Evolutionary conservation across 257 asterid genomes (phyloP).

Genomic region (Penstemon eatonii): DNA sequence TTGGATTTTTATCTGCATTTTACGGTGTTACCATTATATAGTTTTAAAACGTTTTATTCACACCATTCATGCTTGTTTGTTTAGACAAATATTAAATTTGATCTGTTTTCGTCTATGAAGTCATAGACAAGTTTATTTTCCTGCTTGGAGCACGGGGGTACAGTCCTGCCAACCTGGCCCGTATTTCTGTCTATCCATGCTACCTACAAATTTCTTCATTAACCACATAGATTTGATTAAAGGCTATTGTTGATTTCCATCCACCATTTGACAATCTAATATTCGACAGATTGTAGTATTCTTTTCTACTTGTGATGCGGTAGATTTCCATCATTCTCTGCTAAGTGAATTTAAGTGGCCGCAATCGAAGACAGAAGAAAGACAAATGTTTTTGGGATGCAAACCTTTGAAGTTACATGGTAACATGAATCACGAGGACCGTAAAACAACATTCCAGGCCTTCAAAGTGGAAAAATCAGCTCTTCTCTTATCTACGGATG

Average conservation of each 20-base stretch:
- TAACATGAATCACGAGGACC: constrained; percentile 81
- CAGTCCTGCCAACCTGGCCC: constrained; percentile 2
- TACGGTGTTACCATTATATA: background rate
- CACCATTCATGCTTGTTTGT: constrained; percentile 22
- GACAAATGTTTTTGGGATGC: constrained; percentile 62
- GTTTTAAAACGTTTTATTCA: background rate
- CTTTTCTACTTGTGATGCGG: constrained; percentile 95
- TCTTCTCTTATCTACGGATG: constrained; percentile 85
- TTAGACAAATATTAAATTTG: no score
- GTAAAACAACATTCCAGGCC: constrained; percentile 75
- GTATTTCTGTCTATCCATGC: background rate
- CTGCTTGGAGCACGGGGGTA: background rate
- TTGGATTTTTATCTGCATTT: constrained; percentile 7
- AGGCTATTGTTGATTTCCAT: constrained; percentile 7
- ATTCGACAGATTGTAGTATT: constrained; percentile 76
- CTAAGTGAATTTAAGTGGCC: constrained; percentile 62
- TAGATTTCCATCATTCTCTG: constrained; percentile 83
- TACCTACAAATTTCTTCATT: background rate
- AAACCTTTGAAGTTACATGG: constrained; percentile 81
- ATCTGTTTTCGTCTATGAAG: background rate
- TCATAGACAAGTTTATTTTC: background rate
- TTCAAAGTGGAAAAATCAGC: constrained; percentile 86
- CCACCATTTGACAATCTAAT: constrained; percentile 23
- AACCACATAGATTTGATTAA: background rate
- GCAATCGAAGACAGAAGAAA: constrained; percentile 53